These are phyloP conservation scores for Tribonema minus DNA, from an alignment of 108 stramenopile genomes.

Conservation along the genomic window DNA sequence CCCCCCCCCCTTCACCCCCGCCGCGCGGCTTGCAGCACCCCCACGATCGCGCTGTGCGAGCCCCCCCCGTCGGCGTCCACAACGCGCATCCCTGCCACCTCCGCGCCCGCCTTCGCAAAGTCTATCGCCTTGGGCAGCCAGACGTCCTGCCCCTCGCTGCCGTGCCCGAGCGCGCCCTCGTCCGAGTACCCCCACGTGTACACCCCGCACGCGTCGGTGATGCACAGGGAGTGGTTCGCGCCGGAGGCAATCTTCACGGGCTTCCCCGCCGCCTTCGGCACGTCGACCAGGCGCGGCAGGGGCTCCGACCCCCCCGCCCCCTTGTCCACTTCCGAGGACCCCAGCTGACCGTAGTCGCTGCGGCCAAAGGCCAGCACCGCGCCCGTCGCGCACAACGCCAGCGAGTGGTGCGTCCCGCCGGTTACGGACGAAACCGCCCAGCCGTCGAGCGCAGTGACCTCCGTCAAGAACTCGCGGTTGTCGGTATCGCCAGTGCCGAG, in stretches of 20 bases:
- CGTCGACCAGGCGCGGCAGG: constrained; percentile 4
- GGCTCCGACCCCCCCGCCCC: constrained; percentile 37
- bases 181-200: constrained; percentile 86
- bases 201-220: constrained; percentile 66
- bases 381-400: constrained; percentile 65
- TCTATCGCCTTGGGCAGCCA: too few relatives aligned
- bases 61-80: constrained; percentile 50
- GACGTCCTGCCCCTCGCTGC: constrained; percentile 4
- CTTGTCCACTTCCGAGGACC: constrained; percentile 46
- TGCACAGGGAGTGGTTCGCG: constrained; percentile 59
- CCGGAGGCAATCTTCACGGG: constrained; percentile 61
- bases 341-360: constrained; percentile 76
- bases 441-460: constrained; percentile 27
- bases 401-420: constrained; percentile 69
- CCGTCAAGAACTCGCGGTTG: constrained; percentile 42
- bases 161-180: constrained; percentile 61
- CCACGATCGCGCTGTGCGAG: constrained; percentile 46
- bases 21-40: too few relatives aligned
- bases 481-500: constrained; percentile 71
- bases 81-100: too few relatives aligned
- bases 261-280: neutral
- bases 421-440: constrained; percentile 49
- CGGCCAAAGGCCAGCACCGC: constrained; percentile 72
- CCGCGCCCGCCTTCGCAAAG: too few relatives aligned
- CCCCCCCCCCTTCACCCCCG: too few relatives aligned